Conservation (phyloP, 805 yeast species). For the Wickerhamiella lipophila region DNA sequence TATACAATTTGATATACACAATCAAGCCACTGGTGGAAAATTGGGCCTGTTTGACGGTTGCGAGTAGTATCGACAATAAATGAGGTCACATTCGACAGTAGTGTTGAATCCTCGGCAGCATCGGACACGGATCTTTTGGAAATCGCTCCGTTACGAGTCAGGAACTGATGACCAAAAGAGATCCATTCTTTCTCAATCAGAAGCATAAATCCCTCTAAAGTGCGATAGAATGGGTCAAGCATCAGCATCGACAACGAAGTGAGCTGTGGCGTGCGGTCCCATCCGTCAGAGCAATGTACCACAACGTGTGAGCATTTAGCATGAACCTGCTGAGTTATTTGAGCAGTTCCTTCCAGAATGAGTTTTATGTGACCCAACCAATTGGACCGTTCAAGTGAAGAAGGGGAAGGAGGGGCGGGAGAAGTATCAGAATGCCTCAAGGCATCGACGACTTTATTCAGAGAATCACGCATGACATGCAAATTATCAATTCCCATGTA, state of each 20-base stretch:
- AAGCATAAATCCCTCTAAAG: conserved; percentile 73
- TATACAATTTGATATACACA: conserved; percentile 66
- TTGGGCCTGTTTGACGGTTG: conserved; percentile 56
- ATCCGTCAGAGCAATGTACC: conserved; percentile 94
- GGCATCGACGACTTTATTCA: conserved; percentile 47
- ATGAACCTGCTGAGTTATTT: conserved; percentile 68
- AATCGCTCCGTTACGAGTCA: conserved; percentile 60
- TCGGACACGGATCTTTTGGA: conserved; percentile 11
- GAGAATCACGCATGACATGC: conserved; percentile 84
- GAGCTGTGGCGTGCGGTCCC: conserved; percentile 94
- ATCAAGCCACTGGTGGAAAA: conserved; percentile 89
- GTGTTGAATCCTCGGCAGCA: conserved; percentile 27
- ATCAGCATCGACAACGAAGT: conserved; percentile 74
- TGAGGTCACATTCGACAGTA: conserved; percentile 38
- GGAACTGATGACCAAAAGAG: conserved; percentile 83
- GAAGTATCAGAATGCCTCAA: conserved; percentile 57
- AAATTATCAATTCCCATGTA: conserved; percentile 89
- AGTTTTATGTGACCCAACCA: conserved; percentile 69
- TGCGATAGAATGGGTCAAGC: conserved; percentile 80
- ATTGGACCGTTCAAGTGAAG: conserved; percentile 47
- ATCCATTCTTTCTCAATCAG: conserved; percentile 92
- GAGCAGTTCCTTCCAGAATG: conserved; percentile 61
- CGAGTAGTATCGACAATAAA: conserved; percentile 21
- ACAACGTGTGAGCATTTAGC: conserved; percentile 71
- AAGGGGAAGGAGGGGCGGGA: conserved; percentile 40